These are phyloP conservation scores for Fusarium sublunatum DNA, from an alignment of 2,329 filamentous ascomycete species.

Conservation along the genomic window DNA sequence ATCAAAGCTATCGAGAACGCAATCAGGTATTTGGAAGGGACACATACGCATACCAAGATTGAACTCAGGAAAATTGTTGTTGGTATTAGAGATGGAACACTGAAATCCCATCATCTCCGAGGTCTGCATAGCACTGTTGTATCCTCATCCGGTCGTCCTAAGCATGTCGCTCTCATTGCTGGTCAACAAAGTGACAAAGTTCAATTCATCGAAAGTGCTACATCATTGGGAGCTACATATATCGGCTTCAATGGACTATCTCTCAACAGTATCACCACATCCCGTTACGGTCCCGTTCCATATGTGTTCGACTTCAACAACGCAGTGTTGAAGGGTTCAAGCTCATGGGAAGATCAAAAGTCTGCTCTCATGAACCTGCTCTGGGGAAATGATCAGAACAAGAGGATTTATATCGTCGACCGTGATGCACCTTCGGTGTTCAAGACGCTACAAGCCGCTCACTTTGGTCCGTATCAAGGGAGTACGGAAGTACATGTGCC, in stretches of 20 bases:
- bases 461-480: not conserved
- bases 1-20: not conserved
- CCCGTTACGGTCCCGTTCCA: not conserved
- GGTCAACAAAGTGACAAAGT: constrained; percentile 29
- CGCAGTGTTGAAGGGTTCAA: not conserved
- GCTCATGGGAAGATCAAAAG: constrained; percentile 5
- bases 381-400: not conserved
- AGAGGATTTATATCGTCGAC: constrained; percentile 32
- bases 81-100: not conserved
- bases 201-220: constrained; percentile 3
- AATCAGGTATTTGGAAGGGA: not conserved
- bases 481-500: not conserved
- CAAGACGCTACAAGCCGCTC: not conserved
- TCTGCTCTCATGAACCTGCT: constrained; percentile 14
- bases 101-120: not conserved
- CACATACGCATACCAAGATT: not conserved
- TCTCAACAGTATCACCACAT: not conserved
- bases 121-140: not conserved
- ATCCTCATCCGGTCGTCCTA: not conserved
- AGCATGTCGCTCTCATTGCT: not conserved
- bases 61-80: not conserved
- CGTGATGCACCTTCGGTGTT: constrained; percentile 21
- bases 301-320: constrained; percentile 18
- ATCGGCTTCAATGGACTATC: constrained; percentile 30
- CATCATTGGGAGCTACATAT: constrained; percentile 18